Percentiles rank a stretch among this genome's conserved stretches.
Conservation (phyloP, 2,329 filamentous ascomycete genomes). For the Pyricularia sp. region DNA sequence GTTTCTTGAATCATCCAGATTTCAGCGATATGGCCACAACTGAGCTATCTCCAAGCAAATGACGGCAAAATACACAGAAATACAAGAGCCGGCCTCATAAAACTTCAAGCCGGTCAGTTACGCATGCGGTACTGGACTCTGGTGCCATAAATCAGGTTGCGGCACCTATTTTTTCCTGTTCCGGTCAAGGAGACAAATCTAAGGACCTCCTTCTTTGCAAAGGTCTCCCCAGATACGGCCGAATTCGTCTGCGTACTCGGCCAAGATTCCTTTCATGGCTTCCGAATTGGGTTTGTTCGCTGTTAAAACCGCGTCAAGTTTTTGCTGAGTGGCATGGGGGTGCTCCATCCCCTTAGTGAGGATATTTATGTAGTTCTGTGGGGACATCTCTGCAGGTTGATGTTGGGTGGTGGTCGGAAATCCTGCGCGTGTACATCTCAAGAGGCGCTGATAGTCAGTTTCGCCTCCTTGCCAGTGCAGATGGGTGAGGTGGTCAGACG, state of each 20-base stretch:
- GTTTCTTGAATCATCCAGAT: neutral
- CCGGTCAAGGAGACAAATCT: neutral
- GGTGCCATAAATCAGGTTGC: neutral
- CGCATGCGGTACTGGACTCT: neutral
- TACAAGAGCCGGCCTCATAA: neutral
- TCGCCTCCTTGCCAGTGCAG: neutral
- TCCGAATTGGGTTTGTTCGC: neutral
- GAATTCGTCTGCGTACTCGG: neutral
- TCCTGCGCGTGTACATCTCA: neutral
- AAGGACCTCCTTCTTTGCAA: neutral
- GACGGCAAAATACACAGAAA: neutral
- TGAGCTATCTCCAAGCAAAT: neutral
- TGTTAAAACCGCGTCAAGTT: neutral
- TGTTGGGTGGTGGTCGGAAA: neutral
- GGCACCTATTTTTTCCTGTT: neutral
- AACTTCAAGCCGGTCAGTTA: neutral
- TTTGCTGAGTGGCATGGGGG: neutral
- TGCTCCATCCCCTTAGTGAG: neutral
- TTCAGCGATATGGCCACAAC: neutral
- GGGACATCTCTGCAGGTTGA: neutral
- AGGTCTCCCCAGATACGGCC: neutral
- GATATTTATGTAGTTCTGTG: neutral
- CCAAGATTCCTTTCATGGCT: neutral
- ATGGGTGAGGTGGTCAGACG: neutral
- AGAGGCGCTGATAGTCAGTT: neutral